phyloP scores from a whole-genome alignment of 768 basidiomycete species.

The Tremella yokohamensis region DNA sequence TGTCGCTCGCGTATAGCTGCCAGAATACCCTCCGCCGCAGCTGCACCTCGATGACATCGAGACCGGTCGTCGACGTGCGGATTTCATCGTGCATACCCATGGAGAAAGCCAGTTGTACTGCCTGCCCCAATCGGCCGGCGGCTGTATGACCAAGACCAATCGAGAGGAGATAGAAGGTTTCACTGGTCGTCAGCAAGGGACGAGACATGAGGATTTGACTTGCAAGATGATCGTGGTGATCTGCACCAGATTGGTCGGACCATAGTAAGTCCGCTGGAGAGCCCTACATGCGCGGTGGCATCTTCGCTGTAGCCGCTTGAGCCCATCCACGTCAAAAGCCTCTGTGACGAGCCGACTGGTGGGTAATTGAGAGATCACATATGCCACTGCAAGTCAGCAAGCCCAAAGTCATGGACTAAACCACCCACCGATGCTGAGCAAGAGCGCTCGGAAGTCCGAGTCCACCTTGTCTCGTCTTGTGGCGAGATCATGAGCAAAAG shows the following conservation, averaged over 20 bases:
- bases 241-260: conserved; percentile 38
- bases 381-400: conserved; percentile 25
- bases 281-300: conserved; percentile 39
- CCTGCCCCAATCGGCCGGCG: conserved; percentile 38
- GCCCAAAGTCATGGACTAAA: not conserved
- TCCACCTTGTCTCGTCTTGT: conserved; percentile 38
- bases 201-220: conserved; percentile 8
- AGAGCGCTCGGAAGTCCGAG: conserved; percentile 39
- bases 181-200: conserved; percentile 20
- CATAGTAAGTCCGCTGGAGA: conserved; percentile 40
- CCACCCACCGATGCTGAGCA: conserved; percentile 41
- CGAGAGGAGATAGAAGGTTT: conserved; percentile 41
- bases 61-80: conserved; percentile 25
- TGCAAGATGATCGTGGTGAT: conserved; percentile 44
- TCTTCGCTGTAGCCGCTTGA: conserved; percentile 38
- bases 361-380: conserved; percentile 44
- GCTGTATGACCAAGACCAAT: conserved; percentile 42
- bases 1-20: conserved; percentile 45
- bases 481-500: conserved; percentile 41
- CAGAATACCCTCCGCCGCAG: conserved; percentile 41
- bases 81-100: conserved; percentile 42
- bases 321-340: conserved; percentile 37
- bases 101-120: conserved; percentile 41
- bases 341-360: conserved; percentile 36
- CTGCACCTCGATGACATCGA: conserved; percentile 42